Evolutionary conservation across 2,329 filamentous ascomycete genomes (phyloP).

Genomic region (Ophiostoma populinum): DNA sequence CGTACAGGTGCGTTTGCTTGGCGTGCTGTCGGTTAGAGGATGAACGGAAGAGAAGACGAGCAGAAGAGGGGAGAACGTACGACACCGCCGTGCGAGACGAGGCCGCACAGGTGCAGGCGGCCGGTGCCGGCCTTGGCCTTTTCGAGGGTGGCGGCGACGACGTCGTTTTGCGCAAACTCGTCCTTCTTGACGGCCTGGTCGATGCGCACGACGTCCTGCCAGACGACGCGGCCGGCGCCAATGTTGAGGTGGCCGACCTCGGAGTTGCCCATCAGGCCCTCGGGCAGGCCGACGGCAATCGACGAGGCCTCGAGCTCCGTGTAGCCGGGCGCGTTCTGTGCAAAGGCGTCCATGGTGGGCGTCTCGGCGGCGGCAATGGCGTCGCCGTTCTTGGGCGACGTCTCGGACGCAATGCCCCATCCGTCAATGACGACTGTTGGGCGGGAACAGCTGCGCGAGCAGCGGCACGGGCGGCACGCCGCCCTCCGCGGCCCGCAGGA

Average conservation of each 20-base stretch:
- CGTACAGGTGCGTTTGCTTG: constrained; percentile 85
- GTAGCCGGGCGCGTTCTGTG: constrained; percentile 66
- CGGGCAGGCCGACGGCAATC: constrained; percentile 82
- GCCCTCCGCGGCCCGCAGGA: constrained; percentile 22
- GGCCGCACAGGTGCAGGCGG: constrained; percentile 76
- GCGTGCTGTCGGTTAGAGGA: constrained; percentile 43
- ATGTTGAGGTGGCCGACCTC: constrained; percentile 99
- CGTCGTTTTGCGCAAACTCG: constrained; percentile 58
- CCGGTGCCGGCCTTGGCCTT: constrained; percentile 76
- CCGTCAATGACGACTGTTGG: constrained; percentile 88
- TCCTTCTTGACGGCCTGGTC: constrained; percentile 80
- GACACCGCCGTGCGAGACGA: constrained; percentile 90
- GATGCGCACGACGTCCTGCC: constrained; percentile 96
- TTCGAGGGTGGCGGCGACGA: constrained; percentile 61
- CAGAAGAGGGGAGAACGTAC: constrained; percentile 26
- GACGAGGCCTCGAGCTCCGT: constrained; percentile 92
- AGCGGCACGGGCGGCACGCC: neutral
- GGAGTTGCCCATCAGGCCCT: constrained; percentile 97
- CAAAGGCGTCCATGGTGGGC: constrained; percentile 86
- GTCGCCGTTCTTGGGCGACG: constrained; percentile 76
- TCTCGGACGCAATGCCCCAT: constrained; percentile 74
- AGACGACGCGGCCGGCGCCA: constrained; percentile 89
- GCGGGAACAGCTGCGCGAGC: neutral
- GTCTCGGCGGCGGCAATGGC: constrained; percentile 89
- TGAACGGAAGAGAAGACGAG: neutral